Evolutionary conservation across 176 grass and related monocot genomes (phyloP).

Genomic region (Ensete ventricosum): DNA sequence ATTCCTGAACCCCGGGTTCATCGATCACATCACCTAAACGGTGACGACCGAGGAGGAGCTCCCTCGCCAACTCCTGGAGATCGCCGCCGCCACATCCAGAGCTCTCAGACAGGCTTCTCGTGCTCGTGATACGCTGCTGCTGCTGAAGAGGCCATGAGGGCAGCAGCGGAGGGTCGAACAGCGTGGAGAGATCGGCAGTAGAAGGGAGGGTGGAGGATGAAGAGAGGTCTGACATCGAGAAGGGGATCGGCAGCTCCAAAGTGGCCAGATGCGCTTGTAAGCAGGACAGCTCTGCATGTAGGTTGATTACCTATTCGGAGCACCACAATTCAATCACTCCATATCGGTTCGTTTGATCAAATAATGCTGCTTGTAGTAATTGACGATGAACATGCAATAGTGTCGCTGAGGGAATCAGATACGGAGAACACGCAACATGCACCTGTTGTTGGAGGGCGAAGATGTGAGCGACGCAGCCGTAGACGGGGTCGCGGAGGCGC

Average conservation of each 20-base stretch:
- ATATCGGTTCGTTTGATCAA: not conserved
- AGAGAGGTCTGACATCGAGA: constrained; percentile 74
- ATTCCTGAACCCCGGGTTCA: not conserved
- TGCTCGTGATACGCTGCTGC: not conserved
- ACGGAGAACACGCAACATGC: not conserved
- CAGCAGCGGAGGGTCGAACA: constrained; percentile 36
- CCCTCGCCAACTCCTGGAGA: constrained; percentile 67
- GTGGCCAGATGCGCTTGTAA: constrained; percentile 80
- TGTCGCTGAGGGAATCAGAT: too few species aligned
- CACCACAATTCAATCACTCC: not conserved
- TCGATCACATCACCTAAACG: constrained; percentile 15
- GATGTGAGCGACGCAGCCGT: constrained; percentile 94
- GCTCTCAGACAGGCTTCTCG: constrained; percentile 1
- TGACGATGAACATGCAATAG: too few species aligned
- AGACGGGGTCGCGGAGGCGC: constrained; percentile 84
- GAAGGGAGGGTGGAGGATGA: constrained; percentile 29
- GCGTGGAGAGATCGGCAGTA: constrained; percentile 27
- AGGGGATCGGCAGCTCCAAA: constrained; percentile 57
- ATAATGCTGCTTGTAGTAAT: too few species aligned
- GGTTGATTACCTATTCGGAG: constrained; percentile 63
- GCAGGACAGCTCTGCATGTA: constrained; percentile 87
- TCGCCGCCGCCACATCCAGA: constrained; percentile 36
- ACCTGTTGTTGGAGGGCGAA: constrained; percentile 98
- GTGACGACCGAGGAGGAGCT: constrained; percentile 68
- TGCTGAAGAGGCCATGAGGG: constrained; percentile 39